These are phyloP conservation scores for Earliella scabrosa DNA, from an alignment of 1,284 basidiomycete genomes.

Conservation along the genomic window DNA sequence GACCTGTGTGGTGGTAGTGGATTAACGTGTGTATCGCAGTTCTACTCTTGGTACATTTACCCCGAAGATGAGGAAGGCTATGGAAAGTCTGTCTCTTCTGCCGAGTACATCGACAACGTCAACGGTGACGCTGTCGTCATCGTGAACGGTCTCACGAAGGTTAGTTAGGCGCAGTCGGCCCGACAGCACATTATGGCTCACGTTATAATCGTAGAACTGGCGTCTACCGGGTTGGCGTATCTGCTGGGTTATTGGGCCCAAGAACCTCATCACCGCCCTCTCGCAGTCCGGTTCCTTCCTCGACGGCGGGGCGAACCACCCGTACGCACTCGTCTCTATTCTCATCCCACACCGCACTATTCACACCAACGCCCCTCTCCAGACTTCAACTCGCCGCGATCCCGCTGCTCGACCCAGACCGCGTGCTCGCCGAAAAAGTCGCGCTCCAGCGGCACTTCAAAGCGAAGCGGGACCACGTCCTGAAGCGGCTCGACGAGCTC, in stretches of 20 bases:
- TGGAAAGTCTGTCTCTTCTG: constrained; percentile 83
- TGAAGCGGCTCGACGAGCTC: constrained; percentile 79
- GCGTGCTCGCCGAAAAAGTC: constrained; percentile 76
- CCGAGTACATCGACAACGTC: constrained; percentile 85
- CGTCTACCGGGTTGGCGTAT: constrained; percentile 92
- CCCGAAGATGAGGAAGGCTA: constrained; percentile 75
- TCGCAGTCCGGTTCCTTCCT: constrained; percentile 90
- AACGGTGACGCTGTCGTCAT: constrained; percentile 84
- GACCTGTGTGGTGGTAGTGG: too few relatives aligned
- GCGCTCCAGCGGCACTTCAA: constrained; percentile 91
- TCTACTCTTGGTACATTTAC: constrained; percentile 94
- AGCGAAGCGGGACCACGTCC: constrained; percentile 87
- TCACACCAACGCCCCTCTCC: background rate
- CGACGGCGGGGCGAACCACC: constrained; percentile 89
- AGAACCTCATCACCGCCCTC: constrained; percentile 83
- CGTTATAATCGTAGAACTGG: constrained; percentile 63
- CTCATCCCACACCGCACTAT: background rate
- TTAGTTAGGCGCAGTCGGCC: constrained; percentile 38
- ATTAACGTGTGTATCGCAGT: constrained; percentile 48
- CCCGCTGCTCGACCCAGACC: constrained; percentile 74
- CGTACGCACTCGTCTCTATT: constrained; percentile 50
- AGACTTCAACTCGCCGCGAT: constrained; percentile 88
- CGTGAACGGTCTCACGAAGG: constrained; percentile 94
- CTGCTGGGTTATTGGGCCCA: constrained; percentile 97
- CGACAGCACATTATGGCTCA: too few relatives aligned